Evolutionary conservation across 306 rosid genomes (phyloP).

Genomic region (Alnus rubra): DNA sequence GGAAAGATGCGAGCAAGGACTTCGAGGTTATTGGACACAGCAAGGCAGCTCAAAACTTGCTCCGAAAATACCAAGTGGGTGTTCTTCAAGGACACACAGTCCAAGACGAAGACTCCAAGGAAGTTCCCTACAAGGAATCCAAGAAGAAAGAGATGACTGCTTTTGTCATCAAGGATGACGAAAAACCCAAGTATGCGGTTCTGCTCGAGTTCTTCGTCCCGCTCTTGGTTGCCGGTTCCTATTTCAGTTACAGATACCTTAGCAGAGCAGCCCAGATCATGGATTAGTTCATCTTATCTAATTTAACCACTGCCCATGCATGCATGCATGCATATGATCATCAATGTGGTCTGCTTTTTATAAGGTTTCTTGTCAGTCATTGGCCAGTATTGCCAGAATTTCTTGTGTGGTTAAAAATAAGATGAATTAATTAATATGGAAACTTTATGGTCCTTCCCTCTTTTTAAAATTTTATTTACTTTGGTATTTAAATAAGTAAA

Average conservation of each 20-base stretch:
- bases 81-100: slow-evolving; percentile 46
- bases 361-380: background rate
- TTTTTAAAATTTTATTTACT: too few relatives aligned
- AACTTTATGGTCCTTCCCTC: too few relatives aligned
- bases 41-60: slow-evolving; percentile 43
- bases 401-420: background rate
- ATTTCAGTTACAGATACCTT: slow-evolving; percentile 46
- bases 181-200: slow-evolving; percentile 10
- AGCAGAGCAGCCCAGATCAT: slow-evolving; percentile 9
- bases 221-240: slow-evolving; percentile 39
- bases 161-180: slow-evolving; percentile 47
- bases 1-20: slow-evolving; percentile 59
- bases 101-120: slow-evolving; percentile 33
- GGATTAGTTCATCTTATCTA: slow-evolving; percentile 1
- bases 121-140: slow-evolving; percentile 29
- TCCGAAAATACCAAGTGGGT: slow-evolving; percentile 55
- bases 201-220: slow-evolving; percentile 47
- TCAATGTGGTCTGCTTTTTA: background rate
- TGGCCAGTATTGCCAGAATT: background rate
- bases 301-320: background rate
- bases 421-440: too few relatives aligned
- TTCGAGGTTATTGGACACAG: slow-evolving; percentile 58
- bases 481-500: too few relatives aligned
- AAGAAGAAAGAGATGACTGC: slow-evolving; percentile 56
- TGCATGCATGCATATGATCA: too few relatives aligned